Conservation (phyloP, 371 early-diverging fungal species). For the Lichtheimia hyalospora region DNA sequence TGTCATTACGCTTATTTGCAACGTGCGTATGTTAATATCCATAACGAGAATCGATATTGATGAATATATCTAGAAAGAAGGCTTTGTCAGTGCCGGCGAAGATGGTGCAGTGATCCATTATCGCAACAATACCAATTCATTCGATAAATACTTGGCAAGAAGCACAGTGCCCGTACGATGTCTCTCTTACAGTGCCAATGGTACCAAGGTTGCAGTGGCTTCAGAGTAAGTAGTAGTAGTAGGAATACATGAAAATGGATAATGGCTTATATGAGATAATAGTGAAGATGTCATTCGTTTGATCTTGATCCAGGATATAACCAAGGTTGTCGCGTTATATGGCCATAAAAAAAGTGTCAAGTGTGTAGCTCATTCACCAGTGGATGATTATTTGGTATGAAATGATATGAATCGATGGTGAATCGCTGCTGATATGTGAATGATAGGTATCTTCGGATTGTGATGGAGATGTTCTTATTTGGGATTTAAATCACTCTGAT, state of each 20-base stretch:
- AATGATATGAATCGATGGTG: neutral
- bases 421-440: neutral
- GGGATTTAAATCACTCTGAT: slow-evolving; percentile 48
- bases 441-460: slow-evolving; percentile 51
- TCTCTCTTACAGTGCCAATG: slow-evolving; percentile 28
- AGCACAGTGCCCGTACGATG: slow-evolving; percentile 37
- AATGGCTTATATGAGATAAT: neutral
- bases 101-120: slow-evolving; percentile 36
- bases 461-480: slow-evolving; percentile 62
- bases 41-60: neutral
- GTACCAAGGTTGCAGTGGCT: slow-evolving; percentile 40
- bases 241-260: neutral
- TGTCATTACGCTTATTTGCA: slow-evolving; percentile 6
- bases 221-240: slow-evolving; percentile 31
- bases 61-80: slow-evolving; percentile 14
- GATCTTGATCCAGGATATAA: slow-evolving; percentile 29
- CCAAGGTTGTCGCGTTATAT: slow-evolving; percentile 30
- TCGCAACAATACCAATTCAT: slow-evolving; percentile 20
- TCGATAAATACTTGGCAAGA: slow-evolving; percentile 33
- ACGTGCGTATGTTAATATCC: slow-evolving; percentile 7
- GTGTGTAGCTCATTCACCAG: slow-evolving; percentile 44
- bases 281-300: slow-evolving; percentile 43
- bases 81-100: slow-evolving; percentile 32
- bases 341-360: slow-evolving; percentile 46
- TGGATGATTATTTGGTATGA: slow-evolving; percentile 38